Base-by-base conservation (phyloP, 176 grass and related monocot species). In the Paspalum vaginatum region DNA sequence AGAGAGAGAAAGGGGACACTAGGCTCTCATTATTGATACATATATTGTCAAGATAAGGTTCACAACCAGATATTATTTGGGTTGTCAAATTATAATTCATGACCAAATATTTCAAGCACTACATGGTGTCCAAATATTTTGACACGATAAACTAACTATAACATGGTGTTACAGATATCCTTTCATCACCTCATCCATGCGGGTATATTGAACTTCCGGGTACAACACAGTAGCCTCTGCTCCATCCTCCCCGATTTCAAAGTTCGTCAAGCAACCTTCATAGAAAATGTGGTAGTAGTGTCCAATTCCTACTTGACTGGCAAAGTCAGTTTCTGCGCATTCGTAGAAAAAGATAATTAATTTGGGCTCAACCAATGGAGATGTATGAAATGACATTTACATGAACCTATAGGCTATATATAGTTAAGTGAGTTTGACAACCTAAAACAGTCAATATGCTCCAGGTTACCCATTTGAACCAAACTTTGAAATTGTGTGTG, bases 281-380 rank as follows among this genome's bases (percentile, higher is more conserved):
- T 85, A 90, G 27, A 84, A 97, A 7, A 93, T 86, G 41, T 97
- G 87, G 65, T 91, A 88, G 59, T 24, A 84, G 55, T 97, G 90
- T 0, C 49, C 83, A 0, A 88, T 14, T 8, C 21, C 90, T 4
- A 81, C 27, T 75, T 90, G 78, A 20, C n/a, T 0, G 5, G 9
- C 25, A 15, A 63, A 6, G 3, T 90, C 52, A 10, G 10, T 37
- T 16, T n/a, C 87, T 90, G 81, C 80, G 58, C 27, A 5, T 43
- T 8, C 42, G 8, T 43, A 8, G 42, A 43, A 43, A 42, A 43
- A 0, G 2, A 43, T 43, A 43, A 43, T 43, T 43, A 43, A 43
- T 43, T 43, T 43, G 5, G 7, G 42, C 5, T 54, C 17, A 20
- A 54, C 3, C 17, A 20, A 54, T 9, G 18, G 51, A 15, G 17